phyloP scores from a whole-genome alignment of 441 rosid genomes.

The Adansonia rubrostipa region DNA sequence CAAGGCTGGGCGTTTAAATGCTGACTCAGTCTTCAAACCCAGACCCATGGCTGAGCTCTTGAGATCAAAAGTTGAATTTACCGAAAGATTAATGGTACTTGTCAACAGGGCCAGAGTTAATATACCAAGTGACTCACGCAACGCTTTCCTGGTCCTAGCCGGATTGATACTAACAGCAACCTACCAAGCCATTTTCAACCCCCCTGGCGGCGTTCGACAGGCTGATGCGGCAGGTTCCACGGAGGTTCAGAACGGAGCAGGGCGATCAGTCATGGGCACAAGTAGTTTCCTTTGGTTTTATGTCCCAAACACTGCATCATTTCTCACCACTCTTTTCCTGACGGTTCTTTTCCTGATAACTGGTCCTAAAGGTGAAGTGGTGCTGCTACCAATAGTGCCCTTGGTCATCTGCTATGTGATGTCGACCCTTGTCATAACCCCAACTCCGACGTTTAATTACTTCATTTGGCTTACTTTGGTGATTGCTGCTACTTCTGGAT shows the following conservation, averaged over 20 bases:
- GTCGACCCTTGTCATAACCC: neutral
- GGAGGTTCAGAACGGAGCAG: neutral
- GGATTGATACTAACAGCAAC: conserved; percentile 36
- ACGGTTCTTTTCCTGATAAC: neutral
- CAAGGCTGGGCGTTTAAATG: neutral
- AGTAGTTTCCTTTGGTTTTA: neutral
- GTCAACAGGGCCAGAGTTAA: conserved; percentile 17
- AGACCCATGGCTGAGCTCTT: neutral
- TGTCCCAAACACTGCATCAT: neutral
- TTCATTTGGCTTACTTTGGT: neutral
- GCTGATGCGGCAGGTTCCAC: neutral
- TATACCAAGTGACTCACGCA: conserved; percentile 28
- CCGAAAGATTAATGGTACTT: neutral
- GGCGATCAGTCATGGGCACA: neutral
- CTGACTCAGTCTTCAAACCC: neutral
- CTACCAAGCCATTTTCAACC: conserved; percentile 34
- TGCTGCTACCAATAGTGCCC: neutral
- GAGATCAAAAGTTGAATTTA: neutral
- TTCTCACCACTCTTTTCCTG: conserved; percentile 7
- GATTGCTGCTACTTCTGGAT: neutral
- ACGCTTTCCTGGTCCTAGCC: conserved; percentile 31
- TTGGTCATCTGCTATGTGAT: neutral
- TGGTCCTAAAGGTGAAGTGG: neutral
- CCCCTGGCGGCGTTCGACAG: conserved; percentile 31
- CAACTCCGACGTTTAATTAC: neutral